A percentile compares a stretch with the other conserved stretches of the same genome.
Evolutionary conservation across 75 land plant species (phyloP).

Genomic region (Sequoia sempervirens): DNA sequence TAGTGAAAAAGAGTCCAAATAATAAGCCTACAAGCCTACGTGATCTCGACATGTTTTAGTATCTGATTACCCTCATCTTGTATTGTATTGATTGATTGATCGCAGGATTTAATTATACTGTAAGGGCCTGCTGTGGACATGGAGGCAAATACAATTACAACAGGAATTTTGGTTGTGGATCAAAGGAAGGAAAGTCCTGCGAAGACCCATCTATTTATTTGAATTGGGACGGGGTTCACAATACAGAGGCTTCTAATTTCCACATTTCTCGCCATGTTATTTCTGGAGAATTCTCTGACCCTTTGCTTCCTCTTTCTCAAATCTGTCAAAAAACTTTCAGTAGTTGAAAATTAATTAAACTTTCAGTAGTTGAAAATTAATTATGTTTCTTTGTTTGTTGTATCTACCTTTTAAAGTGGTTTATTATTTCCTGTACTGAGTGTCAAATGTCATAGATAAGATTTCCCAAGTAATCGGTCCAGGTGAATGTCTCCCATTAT

Average conservation of each 20-base stretch:
- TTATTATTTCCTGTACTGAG: background rate
- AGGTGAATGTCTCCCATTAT: background rate
- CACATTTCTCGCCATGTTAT: constrained; percentile 35
- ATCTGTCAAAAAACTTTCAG: constrained; percentile 24
- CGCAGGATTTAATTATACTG: constrained; percentile 49
- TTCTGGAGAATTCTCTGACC: constrained; percentile 44
- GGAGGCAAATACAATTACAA: constrained; percentile 65
- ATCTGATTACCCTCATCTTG: no score
- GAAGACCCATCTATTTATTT: constrained; percentile 31
- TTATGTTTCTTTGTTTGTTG: no score
- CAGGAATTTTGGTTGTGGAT: constrained; percentile 31
- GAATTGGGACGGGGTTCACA: constrained; percentile 67
- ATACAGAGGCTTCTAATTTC: constrained; percentile 54
- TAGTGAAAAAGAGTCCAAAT: no score
- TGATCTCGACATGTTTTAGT: no score
- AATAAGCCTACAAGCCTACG: no score
- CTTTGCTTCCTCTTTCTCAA: constrained; percentile 30
- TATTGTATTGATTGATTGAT: no score
- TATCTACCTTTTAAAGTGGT: background rate
- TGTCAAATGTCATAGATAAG: background rate
- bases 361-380: background rate
- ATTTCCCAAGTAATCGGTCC: background rate
- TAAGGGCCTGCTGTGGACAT: constrained; percentile 58
- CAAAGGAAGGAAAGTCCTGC: constrained; percentile 38
- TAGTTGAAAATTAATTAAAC: no score